Conservation (phyloP, 345 rosid genomes). For the Populus davidiana region DNA sequence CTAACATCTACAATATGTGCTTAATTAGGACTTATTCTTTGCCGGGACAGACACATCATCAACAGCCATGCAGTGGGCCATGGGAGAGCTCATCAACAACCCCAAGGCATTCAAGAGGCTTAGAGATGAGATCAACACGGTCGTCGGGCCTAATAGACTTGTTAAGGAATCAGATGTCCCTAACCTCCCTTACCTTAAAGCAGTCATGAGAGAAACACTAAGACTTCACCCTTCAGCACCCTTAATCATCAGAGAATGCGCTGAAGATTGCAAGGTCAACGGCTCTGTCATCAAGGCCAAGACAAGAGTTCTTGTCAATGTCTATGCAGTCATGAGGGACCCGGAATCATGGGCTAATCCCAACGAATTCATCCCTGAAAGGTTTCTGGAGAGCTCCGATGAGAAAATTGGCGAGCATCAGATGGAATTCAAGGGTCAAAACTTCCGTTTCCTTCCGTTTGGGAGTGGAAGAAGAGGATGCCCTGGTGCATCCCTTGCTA, state of each 20-base stretch:
- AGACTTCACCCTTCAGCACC: constrained; percentile 56
- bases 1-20: background rate
- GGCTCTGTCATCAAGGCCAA: constrained; percentile 35
- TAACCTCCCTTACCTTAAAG: constrained; percentile 46
- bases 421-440: constrained; percentile 58
- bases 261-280: constrained; percentile 38
- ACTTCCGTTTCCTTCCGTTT: constrained; percentile 52
- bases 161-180: constrained; percentile 42
- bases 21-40: constrained; percentile 32
- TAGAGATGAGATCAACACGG: constrained; percentile 37
- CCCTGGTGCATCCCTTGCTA: constrained; percentile 54
- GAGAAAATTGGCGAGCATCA: constrained; percentile 49
- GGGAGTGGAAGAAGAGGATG: constrained; percentile 66
- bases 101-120: constrained; percentile 33
- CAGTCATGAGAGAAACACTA: constrained; percentile 39
- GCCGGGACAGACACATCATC: constrained; percentile 50
- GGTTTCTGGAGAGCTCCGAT: constrained; percentile 26
- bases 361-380: constrained; percentile 36
- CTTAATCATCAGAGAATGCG: constrained; percentile 48
- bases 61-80: constrained; percentile 53
- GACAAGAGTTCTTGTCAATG: constrained; percentile 41
- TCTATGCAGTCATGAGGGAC: constrained; percentile 50
- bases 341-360: constrained; percentile 38
- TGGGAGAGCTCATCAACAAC: constrained; percentile 46
- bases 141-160: constrained; percentile 28